Base-by-base conservation (phyloP, 2,329 filamentous ascomycete species). In the Arthroderma sp. region DNA sequence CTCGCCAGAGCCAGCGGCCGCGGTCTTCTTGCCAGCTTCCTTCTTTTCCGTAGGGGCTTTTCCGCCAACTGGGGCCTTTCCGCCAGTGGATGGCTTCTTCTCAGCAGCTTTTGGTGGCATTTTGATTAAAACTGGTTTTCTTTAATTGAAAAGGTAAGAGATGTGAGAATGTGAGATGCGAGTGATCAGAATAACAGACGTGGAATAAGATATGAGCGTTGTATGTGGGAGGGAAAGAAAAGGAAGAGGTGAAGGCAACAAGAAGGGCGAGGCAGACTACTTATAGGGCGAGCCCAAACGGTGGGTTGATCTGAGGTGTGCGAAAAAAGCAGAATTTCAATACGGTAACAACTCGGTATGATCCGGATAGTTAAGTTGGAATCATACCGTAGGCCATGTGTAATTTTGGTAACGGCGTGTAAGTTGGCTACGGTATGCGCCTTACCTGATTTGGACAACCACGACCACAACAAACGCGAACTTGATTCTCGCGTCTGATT, bases 1-100 rank as follows among this genome's bases (percentile, higher is more conserved):
- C 61, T 96, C 91, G 54, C 91, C 91, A 65, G 85, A 80, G 51
- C 88, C 80, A 49, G 89, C 86, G 57, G 78, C 72, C 41, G 66
- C 61, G 44, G 91, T 96, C 84, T 96, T 98, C 85, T 98, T 98
- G 77, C 89, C 91, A 55, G 89, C 91, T 74, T 96, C 89, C 83
- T 96, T 95, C 84, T 95, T 95, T 81, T 95, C 88, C 64, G 83
- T 85, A 49, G 89, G 87, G 39, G 80, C 78, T 69, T 83, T 83
- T 63, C 77, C 65, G 48, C 63, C 77, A 61, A 79, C 81, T 55
- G 81, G 80, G 60, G 89, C 89, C 86, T 96, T 96, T 74, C 86
- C 79, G 75, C 85, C 89, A 65, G 78, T 81, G 71, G 74, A 77
- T 72, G 89, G 88, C 80, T 94, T 95, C 86, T 96, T 96, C 75